These are phyloP conservation scores for Pythium phragmiticola DNA, from an alignment of 352 stramenopile genomes.

Conservation along the genomic window DNA sequence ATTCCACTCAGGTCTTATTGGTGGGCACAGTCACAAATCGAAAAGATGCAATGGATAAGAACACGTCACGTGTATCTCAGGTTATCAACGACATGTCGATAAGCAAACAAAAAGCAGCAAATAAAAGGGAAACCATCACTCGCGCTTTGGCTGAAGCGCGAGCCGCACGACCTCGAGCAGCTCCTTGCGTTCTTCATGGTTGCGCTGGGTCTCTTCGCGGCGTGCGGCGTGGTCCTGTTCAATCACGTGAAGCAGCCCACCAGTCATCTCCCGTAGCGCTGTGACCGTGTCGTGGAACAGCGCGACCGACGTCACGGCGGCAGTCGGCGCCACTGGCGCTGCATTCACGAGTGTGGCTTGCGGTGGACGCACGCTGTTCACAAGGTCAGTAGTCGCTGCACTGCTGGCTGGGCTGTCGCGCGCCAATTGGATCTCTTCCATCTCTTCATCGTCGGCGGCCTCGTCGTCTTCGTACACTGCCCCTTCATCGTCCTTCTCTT, in stretches of 20 bases:
- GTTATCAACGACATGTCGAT: no score
- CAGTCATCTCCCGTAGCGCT: constrained; percentile 1
- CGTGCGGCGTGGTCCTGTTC: constrained; percentile 2
- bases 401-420: neutral
- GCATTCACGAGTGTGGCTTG: neutral
- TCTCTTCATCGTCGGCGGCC: neutral
- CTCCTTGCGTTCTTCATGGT: constrained; percentile 8
- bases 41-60: no score
- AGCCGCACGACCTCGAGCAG: constrained; percentile 9
- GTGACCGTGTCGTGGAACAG: constrained; percentile 8
- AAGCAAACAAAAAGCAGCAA: no score
- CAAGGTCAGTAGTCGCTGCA: neutral
- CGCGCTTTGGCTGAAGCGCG: neutral
- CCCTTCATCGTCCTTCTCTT: neutral
- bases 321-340: neutral
- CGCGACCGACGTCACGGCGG: neutral
- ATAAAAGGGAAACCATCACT: no score
- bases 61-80: no score
- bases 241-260: constrained; percentile 6
- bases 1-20: no score
- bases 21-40: no score
- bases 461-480: neutral
- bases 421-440: neutral
- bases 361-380: no score
- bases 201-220: constrained; percentile 7